Conservation (phyloP, 2,329 filamentous ascomycete genomes). For the Aspergillus transmontanensis region DNA sequence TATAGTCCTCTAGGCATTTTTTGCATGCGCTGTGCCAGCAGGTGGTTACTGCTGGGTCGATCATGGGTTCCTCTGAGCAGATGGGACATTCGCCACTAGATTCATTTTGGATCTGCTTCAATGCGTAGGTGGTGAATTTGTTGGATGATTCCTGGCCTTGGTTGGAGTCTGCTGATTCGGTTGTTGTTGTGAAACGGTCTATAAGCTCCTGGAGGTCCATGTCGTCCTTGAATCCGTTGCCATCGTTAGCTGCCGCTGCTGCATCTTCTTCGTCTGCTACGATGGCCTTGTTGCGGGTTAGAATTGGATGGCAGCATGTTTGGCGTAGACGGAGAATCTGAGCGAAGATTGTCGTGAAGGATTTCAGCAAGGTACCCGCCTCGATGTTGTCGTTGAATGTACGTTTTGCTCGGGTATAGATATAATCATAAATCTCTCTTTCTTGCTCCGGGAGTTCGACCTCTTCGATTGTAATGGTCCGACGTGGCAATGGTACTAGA, state of each 20-base stretch:
- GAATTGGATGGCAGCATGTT: conserved; percentile 87
- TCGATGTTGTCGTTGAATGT: conserved; percentile 86
- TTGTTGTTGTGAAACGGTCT: conserved; percentile 74
- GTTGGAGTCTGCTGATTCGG: conserved; percentile 57
- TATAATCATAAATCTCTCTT: conserved; percentile 88
- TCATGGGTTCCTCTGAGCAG: conserved; percentile 94
- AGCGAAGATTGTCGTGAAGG: conserved; percentile 95
- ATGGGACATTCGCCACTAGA: conserved; percentile 88
- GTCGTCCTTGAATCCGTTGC: conserved; percentile 83
- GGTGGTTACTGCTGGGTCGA: conserved; percentile 88
- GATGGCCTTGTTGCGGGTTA: conserved; percentile 82
- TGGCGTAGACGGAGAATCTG: conserved; percentile 92
- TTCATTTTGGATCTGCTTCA: conserved; percentile 90
- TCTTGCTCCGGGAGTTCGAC: conserved; percentile 84
- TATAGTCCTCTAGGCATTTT: conserved; percentile 85
- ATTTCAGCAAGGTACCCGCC: conserved; percentile 89
- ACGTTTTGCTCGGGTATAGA: conserved; percentile 78
- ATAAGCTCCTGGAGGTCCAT: conserved; percentile 93
- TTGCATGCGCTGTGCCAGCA: conserved; percentile 99
- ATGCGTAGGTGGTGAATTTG: conserved; percentile 80
- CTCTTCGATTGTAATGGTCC: conserved; percentile 80
- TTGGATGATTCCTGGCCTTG: conserved; percentile 61
- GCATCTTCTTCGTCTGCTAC: conserved; percentile 88
- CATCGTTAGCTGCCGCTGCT: conserved; percentile 73
- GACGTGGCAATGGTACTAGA: conserved; percentile 78